These are phyloP conservation scores for Rubia balearica DNA, from an alignment of 305 asterid genomes.

Conservation along the genomic window DNA sequence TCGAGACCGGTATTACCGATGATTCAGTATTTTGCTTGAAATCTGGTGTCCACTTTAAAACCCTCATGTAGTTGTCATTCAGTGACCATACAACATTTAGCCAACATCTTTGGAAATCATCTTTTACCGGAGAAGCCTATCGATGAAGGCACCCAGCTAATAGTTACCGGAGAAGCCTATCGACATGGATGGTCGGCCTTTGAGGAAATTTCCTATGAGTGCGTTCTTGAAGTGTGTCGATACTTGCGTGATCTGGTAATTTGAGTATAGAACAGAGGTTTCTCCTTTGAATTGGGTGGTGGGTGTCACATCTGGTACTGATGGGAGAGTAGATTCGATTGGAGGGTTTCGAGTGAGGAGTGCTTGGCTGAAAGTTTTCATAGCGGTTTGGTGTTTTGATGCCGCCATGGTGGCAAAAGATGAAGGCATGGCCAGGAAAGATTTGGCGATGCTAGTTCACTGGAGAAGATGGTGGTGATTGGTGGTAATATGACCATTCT, in stretches of 20 bases:
- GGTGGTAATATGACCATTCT: too few species aligned
- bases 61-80: background rate
- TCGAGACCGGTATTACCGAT: background rate
- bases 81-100: background rate
- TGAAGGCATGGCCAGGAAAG: too few species aligned
- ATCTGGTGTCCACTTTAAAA: background rate
- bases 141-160: background rate
- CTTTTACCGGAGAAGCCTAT: background rate
- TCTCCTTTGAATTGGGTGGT: too few species aligned
- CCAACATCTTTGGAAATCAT: background rate
- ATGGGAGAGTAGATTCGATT: too few species aligned
- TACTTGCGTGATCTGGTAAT: too few species aligned
- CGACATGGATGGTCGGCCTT: background rate
- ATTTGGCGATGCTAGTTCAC: too few species aligned
- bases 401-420: too few species aligned
- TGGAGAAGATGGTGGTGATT: too few species aligned
- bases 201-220: background rate
- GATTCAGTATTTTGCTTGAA: background rate
- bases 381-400: too few species aligned
- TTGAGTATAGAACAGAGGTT: background rate
- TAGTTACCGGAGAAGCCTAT: background rate
- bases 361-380: too few species aligned
- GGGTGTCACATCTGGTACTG: too few species aligned
- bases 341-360: too few species aligned
- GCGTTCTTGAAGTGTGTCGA: background rate